phyloP scores from a whole-genome alignment of 2,329 filamentous ascomycete genomes.

The Phaeophleospora eucalypticola region DNA sequence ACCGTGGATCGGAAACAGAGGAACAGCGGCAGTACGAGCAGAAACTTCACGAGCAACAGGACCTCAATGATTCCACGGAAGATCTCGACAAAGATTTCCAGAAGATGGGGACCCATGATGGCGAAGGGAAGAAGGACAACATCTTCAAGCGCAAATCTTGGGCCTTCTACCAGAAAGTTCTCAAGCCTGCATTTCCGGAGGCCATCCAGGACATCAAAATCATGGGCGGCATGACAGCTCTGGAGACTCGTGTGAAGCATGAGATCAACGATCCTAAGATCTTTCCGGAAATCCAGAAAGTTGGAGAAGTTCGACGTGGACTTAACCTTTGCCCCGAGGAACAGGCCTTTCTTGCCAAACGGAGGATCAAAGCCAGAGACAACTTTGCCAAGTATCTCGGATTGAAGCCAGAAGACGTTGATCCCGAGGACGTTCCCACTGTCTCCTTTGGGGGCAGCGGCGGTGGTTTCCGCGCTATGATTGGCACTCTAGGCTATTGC shows the following conservation, averaged over 20 bases:
- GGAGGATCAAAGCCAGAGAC: constrained; percentile 25
- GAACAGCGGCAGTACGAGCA: constrained; percentile 17
- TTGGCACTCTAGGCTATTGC: constrained; percentile 28
- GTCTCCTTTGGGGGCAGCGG: constrained; percentile 33
- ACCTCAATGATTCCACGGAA: constrained; percentile 11
- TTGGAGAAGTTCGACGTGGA: constrained; percentile 29
- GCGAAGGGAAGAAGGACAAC: constrained; percentile 11
- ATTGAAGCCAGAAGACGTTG: constrained; percentile 24
- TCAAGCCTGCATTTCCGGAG: constrained; percentile 27
- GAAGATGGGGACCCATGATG: constrained; percentile 9
- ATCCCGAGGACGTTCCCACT: constrained; percentile 31
- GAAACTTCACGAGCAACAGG: constrained; percentile 10
- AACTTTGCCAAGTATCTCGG: constrained; percentile 31
- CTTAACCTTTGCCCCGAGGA: constrained; percentile 30
- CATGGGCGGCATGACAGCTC: constrained; percentile 23
- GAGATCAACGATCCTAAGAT: constrained; percentile 26
- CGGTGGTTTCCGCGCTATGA: constrained; percentile 32
- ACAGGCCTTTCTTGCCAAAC: constrained; percentile 22
- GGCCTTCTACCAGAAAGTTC: constrained; percentile 22
- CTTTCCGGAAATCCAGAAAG: constrained; percentile 28
- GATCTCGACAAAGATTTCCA: constrained; percentile 9
- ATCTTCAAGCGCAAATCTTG: constrained; percentile 15
- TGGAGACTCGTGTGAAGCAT: constrained; percentile 26
- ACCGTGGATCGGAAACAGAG: constrained; percentile 10
- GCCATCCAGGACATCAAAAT: constrained; percentile 28